Evolutionary conservation across 2,329 filamentous ascomycete genomes (phyloP), one percentile per base, ranked within the genome.

Genomic region (Xylariaceae sp.): DNA sequence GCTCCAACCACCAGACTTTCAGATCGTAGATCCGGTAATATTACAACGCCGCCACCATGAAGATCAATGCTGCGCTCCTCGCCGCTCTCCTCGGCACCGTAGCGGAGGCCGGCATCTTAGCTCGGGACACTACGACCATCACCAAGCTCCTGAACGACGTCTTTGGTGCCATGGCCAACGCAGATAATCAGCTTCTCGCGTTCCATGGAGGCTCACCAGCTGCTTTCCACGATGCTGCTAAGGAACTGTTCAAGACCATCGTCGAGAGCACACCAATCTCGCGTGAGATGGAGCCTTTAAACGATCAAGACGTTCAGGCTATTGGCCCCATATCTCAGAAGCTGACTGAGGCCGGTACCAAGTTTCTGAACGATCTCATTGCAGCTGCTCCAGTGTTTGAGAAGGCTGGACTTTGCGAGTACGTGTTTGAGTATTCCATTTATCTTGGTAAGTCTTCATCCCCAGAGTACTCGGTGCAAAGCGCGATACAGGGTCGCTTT

Each of bases 1-100:
- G 22, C 4, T 7, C 7, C 22, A 7, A 27, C 7, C 22, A 27
- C 22, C 4, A 27, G 22, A 27, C 22, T 27, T 5, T 5, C 10
- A 38, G 35, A 38, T 38, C 10, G 30, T 27, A 27, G 4, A 22
- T 33, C 19, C 14, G 35, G 39, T 6, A 6, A 17, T 18, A 9
- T 19, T n/a, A 35, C 38, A 14, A 39, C 4, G 14, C 11, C 17
- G 12, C 39, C 49, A 51, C 11, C 44, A 60, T 62, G 61, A 58
- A 44, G 43, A 4, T 51, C 15, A 11, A 9, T 15, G 18, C 22
- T 33, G 27, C 19, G 33, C 7, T 42, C 27, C 30, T 48, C 32
- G 32, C 39, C 11, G 14, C 56, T 31, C 33, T 42, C 22, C 3
- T 41, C 39, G 17, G 32, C 18, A 41, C 30, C 11, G 11, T 14